Percentiles rank a stretch among this genome's conserved stretches.
Evolutionary conservation across 805 yeast species (phyloP).

Genomic region (Saitoella complicata): DNA sequence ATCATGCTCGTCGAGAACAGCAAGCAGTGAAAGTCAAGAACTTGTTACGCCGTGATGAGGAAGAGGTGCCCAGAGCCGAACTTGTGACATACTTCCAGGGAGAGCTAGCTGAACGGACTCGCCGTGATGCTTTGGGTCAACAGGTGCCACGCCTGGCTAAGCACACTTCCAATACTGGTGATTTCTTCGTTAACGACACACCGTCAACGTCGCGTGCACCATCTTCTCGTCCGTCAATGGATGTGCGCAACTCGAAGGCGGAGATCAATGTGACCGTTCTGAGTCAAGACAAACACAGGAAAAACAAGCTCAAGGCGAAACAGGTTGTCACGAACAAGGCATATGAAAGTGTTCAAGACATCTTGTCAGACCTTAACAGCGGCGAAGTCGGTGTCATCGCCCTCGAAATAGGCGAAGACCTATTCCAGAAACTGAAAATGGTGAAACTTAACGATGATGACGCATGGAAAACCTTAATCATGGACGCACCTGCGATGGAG

Average conservation of each 20-base stretch:
- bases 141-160: too few species aligned
- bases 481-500: too few species aligned
- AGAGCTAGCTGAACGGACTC: conserved; percentile 17
- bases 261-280: conserved; percentile 1
- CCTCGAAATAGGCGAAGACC: too few species aligned
- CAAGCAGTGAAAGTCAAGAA: conserved; percentile 61
- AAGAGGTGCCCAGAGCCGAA: conserved; percentile 60
- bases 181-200: not conserved
- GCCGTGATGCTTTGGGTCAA: not conserved
- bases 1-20: conserved; percentile 20
- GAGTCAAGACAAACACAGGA: not conserved
- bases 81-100: conserved; percentile 30
- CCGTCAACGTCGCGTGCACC: not conserved
- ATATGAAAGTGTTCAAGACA: not conserved
- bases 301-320: not conserved
- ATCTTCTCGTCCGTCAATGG: not conserved
- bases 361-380: too few species aligned
- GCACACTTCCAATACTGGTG: not conserved
- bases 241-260: not conserved
- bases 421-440: too few species aligned
- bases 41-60: conserved; percentile 41
- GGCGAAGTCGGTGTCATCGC: too few species aligned
- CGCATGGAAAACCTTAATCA: too few species aligned
- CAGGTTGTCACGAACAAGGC: conserved; percentile 2
- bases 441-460: too few species aligned